phyloP scores from a whole-genome alignment of 2,329 filamentous ascomycete genomes.

The Cytospora mali region DNA sequence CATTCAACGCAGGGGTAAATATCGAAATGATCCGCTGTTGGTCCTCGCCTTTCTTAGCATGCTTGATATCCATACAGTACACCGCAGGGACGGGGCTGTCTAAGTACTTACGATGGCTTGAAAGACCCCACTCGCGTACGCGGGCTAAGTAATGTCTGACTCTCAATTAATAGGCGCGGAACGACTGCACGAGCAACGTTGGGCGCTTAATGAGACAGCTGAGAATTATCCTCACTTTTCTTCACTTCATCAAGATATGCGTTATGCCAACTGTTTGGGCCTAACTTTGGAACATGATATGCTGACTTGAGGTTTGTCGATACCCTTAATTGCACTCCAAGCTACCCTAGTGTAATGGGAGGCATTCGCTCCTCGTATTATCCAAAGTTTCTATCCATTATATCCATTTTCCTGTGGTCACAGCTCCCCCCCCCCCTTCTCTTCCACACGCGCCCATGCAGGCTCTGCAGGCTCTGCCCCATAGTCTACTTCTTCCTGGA shows the following conservation, averaged over 20 bases:
- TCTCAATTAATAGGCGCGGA: not conserved
- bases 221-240: not conserved
- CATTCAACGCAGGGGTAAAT: too few relatives aligned
- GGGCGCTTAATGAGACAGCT: not conserved
- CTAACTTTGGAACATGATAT: too few relatives aligned
- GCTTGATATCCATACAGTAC: too few relatives aligned
- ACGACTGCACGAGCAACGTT: not conserved
- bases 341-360: too few relatives aligned
- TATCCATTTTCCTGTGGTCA: not conserved
- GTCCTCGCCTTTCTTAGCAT: not conserved
- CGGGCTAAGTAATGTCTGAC: not conserved
- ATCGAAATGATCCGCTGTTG: not conserved
- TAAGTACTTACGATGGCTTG: too few relatives aligned
- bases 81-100: not conserved
- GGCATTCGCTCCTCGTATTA: too few relatives aligned
- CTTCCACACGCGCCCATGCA: too few relatives aligned
- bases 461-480: not conserved
- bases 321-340: too few relatives aligned
- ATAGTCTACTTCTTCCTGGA: conserved; percentile 40
- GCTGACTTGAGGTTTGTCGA: too few relatives aligned
- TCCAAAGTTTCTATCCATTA: too few relatives aligned
- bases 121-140: not conserved
- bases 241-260: not conserved
- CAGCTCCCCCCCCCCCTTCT: too few relatives aligned
- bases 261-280: too few relatives aligned